Conservation (phyloP, 2,329 filamentous ascomycete genomes). For the Aspergillus felis region DNA sequence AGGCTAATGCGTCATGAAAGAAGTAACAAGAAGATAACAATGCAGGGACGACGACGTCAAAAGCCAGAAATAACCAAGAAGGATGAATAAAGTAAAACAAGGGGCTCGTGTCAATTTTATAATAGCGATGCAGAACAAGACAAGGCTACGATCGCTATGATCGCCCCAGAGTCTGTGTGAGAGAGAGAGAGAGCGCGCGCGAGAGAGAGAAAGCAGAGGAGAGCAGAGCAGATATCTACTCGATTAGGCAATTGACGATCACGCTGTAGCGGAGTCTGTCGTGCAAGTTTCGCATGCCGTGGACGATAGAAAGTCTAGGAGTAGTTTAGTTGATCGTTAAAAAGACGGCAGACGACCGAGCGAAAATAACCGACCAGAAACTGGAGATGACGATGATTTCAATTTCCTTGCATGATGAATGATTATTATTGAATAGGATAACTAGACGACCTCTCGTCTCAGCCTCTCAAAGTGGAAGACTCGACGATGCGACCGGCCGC, state of each 20-base stretch:
- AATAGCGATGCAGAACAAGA: not conserved
- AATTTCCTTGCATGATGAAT: not conserved
- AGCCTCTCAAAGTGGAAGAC: not conserved
- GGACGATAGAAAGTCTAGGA: not conserved
- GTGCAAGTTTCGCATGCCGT: not conserved
- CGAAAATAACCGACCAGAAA: too few species aligned
- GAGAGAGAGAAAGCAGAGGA: conserved; percentile 2
- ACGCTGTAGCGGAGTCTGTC: not conserved
- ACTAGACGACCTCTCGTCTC: not conserved
- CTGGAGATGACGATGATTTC: not conserved
- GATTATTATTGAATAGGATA: not conserved
- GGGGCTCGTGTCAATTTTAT: not conserved
- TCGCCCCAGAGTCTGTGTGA: not conserved
- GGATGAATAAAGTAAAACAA: not conserved
- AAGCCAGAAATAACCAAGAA: not conserved
- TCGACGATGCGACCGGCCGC: not conserved
- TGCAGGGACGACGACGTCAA: not conserved
- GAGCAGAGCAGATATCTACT: conserved; percentile 9
- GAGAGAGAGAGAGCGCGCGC: not conserved
- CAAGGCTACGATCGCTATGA: not conserved
- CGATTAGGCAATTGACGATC: conserved; percentile 8
- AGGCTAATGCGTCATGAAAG: not conserved
- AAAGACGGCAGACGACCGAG: too few species aligned
- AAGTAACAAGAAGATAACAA: not conserved
- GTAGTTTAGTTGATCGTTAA: not conserved